Conservation (phyloP, 108 stramenopile species). For the Cyclostephanos invisitatus region DNA sequence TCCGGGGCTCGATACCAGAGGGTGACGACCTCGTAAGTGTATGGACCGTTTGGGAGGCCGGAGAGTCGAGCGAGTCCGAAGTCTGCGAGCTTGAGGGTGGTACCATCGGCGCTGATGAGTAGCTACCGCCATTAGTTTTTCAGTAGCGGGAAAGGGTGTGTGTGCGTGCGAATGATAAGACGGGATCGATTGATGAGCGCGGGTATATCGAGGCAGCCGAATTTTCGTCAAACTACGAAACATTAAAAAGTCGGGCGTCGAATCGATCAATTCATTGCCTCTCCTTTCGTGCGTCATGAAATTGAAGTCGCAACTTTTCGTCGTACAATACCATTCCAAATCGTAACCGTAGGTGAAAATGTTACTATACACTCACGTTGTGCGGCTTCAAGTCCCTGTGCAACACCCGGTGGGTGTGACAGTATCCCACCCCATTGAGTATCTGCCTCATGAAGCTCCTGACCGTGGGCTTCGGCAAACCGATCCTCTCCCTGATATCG, state of each 20-base stretch:
- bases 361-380: conserved; percentile 79
- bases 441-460: conserved; percentile 81
- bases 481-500: conserved; percentile 73
- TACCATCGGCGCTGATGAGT: conserved; percentile 77
- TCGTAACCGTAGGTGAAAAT: background rate
- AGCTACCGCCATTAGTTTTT: conserved; percentile 31
- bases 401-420: conserved; percentile 85
- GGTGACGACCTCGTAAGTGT: conserved; percentile 95
- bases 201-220: no score
- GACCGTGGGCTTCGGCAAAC: conserved; percentile 67
- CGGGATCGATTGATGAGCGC: background rate
- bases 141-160: background rate
- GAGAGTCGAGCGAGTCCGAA: conserved; percentile 95
- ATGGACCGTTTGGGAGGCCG: conserved; percentile 77
- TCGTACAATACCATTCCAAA: background rate
- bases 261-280: no score
- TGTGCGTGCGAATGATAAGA: background rate
- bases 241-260: no score
- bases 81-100: conserved; percentile 93
- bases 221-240: no score
- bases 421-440: conserved; percentile 85
- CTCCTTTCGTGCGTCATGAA: no score
- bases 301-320: no score
- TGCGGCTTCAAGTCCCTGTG: conserved; percentile 95
- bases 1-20: conserved; percentile 99